Base-by-base conservation (phyloP, 371 early-diverging fungal species). In the Mucor indicus region DNA sequence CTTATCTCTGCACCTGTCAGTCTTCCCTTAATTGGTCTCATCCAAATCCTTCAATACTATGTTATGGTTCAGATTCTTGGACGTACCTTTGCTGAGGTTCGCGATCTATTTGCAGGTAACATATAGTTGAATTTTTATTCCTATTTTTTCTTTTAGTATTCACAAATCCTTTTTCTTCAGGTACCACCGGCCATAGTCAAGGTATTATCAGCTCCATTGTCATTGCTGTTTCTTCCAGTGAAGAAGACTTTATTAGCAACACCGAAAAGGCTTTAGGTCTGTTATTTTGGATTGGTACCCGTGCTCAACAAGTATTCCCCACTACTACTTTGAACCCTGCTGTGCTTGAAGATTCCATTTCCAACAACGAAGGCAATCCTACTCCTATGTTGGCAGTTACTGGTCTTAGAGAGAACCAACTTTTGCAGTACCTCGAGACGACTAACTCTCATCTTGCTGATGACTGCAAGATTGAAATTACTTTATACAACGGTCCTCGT, bases 401-500 rank as follows among this genome's bases (percentile, higher is more conserved):
- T 53, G 86, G 86, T 32, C 74, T 93, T 52, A 86, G 88, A 52
- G 77, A 83, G 47, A 69, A 78, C 37, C 89, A 90, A 51, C 84
- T 92, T 38, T 75, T 83, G 54, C 79, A 81, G 59, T 89, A 93
- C 55, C 80, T 91, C 40, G 84, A 91, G 40, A 84, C 88, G 11
- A 91, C 94, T 61, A 95, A 95, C 76, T 75, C 77, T 41, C 91
- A 90, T 63, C 62, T 95, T 46, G 86, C 91, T 27, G 79, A 77
- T 32, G 90, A 91, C 45, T 86, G 87, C 53, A 83, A 84, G 51
- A 85, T 95, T 55, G 72, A 84, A 48, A 75, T 95, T 60, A 85
- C 91, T 7, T 80, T 95, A 45, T 72, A 90, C 65, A 95, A 95
- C 63, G 93, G 94, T 1, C 90, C 94, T 20, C 86, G 91, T 40